These are phyloP conservation scores for Linum tenue DNA, from an alignment of 345 rosid genomes.

Conservation along the genomic window DNA sequence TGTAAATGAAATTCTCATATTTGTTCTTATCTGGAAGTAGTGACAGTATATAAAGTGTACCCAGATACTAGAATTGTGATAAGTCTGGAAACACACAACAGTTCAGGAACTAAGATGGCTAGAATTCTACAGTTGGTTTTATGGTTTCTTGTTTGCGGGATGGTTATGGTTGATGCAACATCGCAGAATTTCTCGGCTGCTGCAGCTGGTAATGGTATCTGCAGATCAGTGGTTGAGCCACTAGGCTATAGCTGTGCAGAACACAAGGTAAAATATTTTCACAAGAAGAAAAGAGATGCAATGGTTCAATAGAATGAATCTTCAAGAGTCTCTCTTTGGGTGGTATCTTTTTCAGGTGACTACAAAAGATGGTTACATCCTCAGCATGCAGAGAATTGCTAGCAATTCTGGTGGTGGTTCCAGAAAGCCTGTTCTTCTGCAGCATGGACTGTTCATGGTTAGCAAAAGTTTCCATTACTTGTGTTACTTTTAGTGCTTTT, in stretches of 20 bases:
- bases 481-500: not conserved
- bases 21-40: not conserved
- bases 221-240: constrained; percentile 28
- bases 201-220: constrained; percentile 22
- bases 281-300: constrained; percentile 5
- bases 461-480: not conserved
- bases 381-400: constrained; percentile 44
- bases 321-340: not conserved
- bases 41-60: not conserved
- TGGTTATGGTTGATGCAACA: not conserved
- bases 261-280: constrained; percentile 20
- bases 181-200: not conserved
- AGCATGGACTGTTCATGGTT: constrained; percentile 46
- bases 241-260: constrained; percentile 30
- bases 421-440: constrained; percentile 36
- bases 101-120: not conserved
- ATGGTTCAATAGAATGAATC: not conserved
- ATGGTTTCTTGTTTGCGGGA: not conserved
- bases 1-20: not conserved
- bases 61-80: not conserved
- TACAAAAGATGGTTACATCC: constrained; percentile 46
- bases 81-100: not conserved
- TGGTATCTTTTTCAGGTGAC: constrained; percentile 31
- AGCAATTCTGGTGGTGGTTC: constrained; percentile 23
- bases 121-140: not conserved